Conservation (phyloP, 1,284 basidiomycete species). For the Dichomitus squalens region DNA sequence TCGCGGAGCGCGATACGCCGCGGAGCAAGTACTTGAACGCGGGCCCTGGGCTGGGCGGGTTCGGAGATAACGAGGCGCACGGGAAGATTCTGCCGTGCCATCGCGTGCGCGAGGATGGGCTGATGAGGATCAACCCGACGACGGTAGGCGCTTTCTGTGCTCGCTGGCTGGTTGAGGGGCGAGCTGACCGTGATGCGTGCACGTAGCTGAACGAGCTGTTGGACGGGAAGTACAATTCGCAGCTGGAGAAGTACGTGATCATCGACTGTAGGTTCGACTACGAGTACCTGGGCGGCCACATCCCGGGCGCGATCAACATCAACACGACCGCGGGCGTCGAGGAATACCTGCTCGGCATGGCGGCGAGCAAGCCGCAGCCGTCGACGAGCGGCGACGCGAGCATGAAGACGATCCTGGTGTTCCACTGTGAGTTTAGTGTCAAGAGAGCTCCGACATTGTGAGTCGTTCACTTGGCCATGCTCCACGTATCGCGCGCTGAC, state of each 20-base stretch:
- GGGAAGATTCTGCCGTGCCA: conserved; percentile 96
- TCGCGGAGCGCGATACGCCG: conserved; percentile 33
- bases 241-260: conserved; percentile 74
- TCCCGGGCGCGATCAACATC: conserved; percentile 91
- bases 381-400: conserved; percentile 79
- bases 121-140: conserved; percentile 85
- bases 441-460: conserved; percentile 97
- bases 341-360: conserved; percentile 70
- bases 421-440: conserved; percentile 98
- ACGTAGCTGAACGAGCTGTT: conserved; percentile 74
- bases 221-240: conserved; percentile 67
- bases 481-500: conserved; percentile 13
- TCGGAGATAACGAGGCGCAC: conserved; percentile 90
- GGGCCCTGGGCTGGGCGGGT: conserved; percentile 48
- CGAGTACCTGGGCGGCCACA: conserved; percentile 93
- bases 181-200: conserved; percentile 9
- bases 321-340: conserved; percentile 85
- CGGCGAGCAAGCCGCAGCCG: conserved; percentile 65
- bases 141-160: conserved; percentile 57
- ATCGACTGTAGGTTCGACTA: conserved; percentile 99
- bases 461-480: conserved; percentile 35
- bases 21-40: conserved; percentile 44
- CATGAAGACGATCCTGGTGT: conserved; percentile 86
- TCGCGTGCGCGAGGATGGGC: conserved; percentile 89
- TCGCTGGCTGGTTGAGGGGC: background rate